Conservation (phyloP, 2,329 filamentous ascomycete species). For the Sporothrix pallida region DNA sequence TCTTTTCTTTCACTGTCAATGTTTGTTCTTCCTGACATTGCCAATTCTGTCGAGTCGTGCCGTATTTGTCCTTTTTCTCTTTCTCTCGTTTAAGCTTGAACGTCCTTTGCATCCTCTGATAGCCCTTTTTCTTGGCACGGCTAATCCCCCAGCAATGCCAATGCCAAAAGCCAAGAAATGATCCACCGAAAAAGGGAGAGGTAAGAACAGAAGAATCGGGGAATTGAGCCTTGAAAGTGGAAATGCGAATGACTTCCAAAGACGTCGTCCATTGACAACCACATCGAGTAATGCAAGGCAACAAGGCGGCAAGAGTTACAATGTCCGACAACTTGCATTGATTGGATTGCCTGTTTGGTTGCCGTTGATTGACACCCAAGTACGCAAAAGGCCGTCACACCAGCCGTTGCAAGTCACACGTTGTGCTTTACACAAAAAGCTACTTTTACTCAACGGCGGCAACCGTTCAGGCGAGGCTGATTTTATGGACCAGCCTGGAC, state of each 20-base stretch:
- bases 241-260: too few relatives aligned
- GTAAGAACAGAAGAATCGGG: too few relatives aligned
- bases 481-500: background rate
- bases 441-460: background rate
- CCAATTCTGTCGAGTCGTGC: background rate
- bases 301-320: background rate
- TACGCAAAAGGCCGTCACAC: too few relatives aligned
- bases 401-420: too few relatives aligned
- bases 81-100: background rate
- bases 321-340: background rate
- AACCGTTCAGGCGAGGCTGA: conserved; percentile 6
- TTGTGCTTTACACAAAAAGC: too few relatives aligned
- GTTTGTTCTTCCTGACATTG: background rate
- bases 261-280: too few relatives aligned
- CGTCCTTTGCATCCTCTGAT: background rate
- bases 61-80: background rate
- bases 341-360: background rate
- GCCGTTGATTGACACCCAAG: too few relatives aligned
- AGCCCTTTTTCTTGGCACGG: background rate
- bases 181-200: background rate
- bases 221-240: too few relatives aligned
- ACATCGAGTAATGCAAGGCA: background rate
- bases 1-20: too few relatives aligned
- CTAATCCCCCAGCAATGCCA: background rate
- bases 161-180: too few relatives aligned